These are phyloP conservation scores for Simplicillium sp. DNA, from an alignment of 2,329 filamentous ascomycete genomes.

Conservation along the genomic window DNA sequence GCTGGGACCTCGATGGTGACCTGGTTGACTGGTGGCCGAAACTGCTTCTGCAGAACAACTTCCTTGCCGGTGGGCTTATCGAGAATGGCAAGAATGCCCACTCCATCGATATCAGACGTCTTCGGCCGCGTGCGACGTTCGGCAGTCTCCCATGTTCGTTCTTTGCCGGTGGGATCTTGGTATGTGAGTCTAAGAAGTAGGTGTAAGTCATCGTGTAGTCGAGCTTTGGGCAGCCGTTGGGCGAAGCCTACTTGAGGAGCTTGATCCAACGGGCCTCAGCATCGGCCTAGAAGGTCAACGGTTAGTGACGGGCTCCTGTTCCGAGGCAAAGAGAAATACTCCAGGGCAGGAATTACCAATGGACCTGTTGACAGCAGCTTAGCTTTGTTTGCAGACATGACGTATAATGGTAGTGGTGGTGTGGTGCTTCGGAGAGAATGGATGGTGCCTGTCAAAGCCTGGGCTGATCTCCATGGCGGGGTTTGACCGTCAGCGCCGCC, in stretches of 20 bases:
- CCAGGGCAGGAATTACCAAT: constrained; percentile 24
- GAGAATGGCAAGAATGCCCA: constrained; percentile 64
- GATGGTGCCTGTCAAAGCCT: too few species aligned
- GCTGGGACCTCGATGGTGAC: constrained; percentile 56
- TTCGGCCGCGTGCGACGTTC: constrained; percentile 60
- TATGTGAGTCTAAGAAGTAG: constrained; percentile 44
- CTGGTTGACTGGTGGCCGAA: constrained; percentile 50
- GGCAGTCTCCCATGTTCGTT: constrained; percentile 62
- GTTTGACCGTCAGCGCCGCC: too few species aligned
- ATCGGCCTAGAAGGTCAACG: constrained; percentile 24
- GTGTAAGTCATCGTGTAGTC: constrained; percentile 2
- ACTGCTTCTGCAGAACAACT: constrained; percentile 59
- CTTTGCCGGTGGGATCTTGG: constrained; percentile 47
- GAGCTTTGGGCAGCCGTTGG: constrained; percentile 6
- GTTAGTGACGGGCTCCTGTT: background rate
- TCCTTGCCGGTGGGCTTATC: constrained; percentile 41
- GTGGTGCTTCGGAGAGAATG: background rate
- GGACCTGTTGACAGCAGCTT: constrained; percentile 34
- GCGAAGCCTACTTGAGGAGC: constrained; percentile 38
- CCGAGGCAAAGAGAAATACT: background rate
- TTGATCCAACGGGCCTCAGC: constrained; percentile 51
- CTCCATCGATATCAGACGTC: constrained; percentile 56
- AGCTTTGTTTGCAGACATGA: constrained; percentile 31
- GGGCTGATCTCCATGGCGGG: too few species aligned
- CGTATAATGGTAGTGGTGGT: constrained; percentile 16